These are phyloP conservation scores for Pochonia chlamydosporia DNA, from an alignment of 2,329 filamentous ascomycete species.

Conservation along the genomic window DNA sequence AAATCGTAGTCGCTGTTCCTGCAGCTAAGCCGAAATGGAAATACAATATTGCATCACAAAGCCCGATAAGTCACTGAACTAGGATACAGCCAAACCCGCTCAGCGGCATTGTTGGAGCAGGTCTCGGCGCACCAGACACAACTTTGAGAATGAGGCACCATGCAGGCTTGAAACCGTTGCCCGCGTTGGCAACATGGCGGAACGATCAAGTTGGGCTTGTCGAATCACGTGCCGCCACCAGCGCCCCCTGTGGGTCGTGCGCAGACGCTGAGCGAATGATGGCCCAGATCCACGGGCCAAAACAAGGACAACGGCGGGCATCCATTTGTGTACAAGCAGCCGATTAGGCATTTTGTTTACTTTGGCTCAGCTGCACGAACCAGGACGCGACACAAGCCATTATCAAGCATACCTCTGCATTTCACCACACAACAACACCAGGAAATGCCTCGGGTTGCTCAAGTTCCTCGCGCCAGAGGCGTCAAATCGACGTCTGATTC, in stretches of 20 bases:
- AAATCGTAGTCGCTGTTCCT: too few species aligned
- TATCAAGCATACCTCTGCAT: slow-evolving; percentile 4
- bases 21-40: too few species aligned
- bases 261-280: background rate
- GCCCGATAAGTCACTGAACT: too few species aligned
- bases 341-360: slow-evolving; percentile 14
- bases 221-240: background rate
- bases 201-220: background rate
- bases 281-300: slow-evolving; percentile 4
- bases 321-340: slow-evolving; percentile 2
- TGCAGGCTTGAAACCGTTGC: too few species aligned
- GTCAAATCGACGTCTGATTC: slow-evolving; percentile 42
- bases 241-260: background rate
- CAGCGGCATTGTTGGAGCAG: too few species aligned
- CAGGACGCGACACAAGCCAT: slow-evolving; percentile 9
- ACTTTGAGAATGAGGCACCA: too few species aligned
- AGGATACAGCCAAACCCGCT: too few species aligned
- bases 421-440: slow-evolving; percentile 7
- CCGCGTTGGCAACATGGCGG: too few species aligned
- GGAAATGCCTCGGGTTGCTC: slow-evolving; percentile 54
- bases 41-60: too few species aligned
- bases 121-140: too few species aligned
- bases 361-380: slow-evolving; percentile 7
- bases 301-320: background rate
- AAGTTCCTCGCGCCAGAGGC: slow-evolving; percentile 44